These are phyloP conservation scores for Hamamelis virginiana DNA, from an alignment of 164 flowering plant species.

Conservation along the genomic window DNA sequence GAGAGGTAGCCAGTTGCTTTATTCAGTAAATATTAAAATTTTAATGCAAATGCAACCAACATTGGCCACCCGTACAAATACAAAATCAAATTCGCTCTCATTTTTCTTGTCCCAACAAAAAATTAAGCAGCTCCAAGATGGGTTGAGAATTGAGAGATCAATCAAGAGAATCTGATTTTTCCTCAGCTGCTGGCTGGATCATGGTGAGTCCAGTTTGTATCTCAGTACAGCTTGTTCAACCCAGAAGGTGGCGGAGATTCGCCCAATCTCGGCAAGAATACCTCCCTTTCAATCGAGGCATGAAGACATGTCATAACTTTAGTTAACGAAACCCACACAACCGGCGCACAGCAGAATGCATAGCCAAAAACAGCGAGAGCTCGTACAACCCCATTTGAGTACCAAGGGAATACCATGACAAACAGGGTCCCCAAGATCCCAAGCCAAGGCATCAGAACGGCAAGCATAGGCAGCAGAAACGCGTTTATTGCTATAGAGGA, in stretches of 20 bases:
- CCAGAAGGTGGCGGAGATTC: conserved; percentile 53
- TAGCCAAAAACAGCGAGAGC: conserved; percentile 72
- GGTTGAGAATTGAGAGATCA: too few species aligned
- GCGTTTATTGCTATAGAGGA: conserved; percentile 51
- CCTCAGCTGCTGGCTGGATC: too few species aligned
- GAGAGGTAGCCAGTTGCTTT: too few species aligned
- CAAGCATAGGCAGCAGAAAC: conserved; percentile 63
- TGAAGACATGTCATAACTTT: conserved; percentile 62
- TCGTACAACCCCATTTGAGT: conserved; percentile 66
- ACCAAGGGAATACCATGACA: conserved; percentile 94
- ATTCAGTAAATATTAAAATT: too few species aligned
- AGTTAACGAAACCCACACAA: conserved; percentile 50
- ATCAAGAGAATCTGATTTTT: too few species aligned
- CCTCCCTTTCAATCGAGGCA: conserved; percentile 64
- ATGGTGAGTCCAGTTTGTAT: too few species aligned
- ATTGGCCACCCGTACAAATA: too few species aligned
- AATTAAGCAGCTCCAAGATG: too few species aligned
- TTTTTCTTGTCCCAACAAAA: too few species aligned
- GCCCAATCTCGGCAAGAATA: conserved; percentile 52
- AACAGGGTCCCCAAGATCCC: conserved; percentile 63
- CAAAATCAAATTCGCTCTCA: too few species aligned
- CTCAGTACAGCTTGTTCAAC: conserved; percentile 65
- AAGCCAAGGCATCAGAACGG: conserved; percentile 62
- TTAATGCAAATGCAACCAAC: too few species aligned
- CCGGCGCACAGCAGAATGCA: conserved; percentile 72